phyloP scores from a whole-genome alignment of 345 rosid species.

The Lumnitzera littorea region DNA sequence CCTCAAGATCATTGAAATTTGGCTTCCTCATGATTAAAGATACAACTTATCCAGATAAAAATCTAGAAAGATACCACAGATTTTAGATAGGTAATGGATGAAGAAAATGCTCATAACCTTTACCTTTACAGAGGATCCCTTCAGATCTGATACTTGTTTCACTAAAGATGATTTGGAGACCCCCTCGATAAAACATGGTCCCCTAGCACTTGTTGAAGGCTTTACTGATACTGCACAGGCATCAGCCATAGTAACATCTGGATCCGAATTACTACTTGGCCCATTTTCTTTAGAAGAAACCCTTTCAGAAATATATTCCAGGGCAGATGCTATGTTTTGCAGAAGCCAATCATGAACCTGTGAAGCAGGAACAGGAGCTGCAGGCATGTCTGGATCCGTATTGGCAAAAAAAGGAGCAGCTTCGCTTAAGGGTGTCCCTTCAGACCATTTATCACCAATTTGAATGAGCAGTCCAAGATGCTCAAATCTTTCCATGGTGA shows the following conservation, averaged over 20 bases:
- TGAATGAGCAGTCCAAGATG: slow-evolving; percentile 94
- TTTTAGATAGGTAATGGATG: background rate
- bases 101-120: slow-evolving; percentile 9
- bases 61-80: background rate
- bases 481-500: slow-evolving; percentile 88
- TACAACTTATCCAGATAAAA: background rate
- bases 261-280: slow-evolving; percentile 59
- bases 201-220: slow-evolving; percentile 53
- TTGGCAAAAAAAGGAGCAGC: slow-evolving; percentile 95
- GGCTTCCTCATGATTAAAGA: too few relatives aligned
- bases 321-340: slow-evolving; percentile 65
- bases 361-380: slow-evolving; percentile 79
- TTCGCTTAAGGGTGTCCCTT: slow-evolving; percentile 73
- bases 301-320: slow-evolving; percentile 78
- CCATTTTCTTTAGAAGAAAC: slow-evolving; percentile 85
- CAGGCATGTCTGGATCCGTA: slow-evolving; percentile 99
- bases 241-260: slow-evolving; percentile 91
- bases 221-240: slow-evolving; percentile 66
- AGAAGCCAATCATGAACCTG: slow-evolving; percentile 93
- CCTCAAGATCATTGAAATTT: too few relatives aligned
- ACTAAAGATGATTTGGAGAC: slow-evolving; percentile 80
- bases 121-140: slow-evolving; percentile 92
- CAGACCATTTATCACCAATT: slow-evolving; percentile 83
- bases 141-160: slow-evolving; percentile 85
- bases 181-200: slow-evolving; percentile 82